Evolutionary conservation across 371 early-diverging fungal species (phyloP).

Genomic region (Mucor irregularis): DNA sequence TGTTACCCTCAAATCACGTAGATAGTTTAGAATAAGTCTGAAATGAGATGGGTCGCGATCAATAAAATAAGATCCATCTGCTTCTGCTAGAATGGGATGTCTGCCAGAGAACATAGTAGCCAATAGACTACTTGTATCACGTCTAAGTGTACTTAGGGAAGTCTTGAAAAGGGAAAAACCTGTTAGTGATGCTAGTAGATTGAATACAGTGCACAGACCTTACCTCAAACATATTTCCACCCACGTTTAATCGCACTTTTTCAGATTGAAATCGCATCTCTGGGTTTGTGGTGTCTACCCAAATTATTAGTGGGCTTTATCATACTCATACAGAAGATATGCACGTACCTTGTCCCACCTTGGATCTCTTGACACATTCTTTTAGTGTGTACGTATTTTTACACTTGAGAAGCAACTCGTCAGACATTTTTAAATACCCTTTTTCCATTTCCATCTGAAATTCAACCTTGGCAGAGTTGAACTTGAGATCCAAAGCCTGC

Average conservation of each 20-base stretch:
- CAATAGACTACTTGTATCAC: slow-evolving; percentile 36
- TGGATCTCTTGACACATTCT: neutral
- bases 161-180: slow-evolving; percentile 19
- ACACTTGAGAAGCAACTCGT: slow-evolving; percentile 25
- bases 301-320: slow-evolving; percentile 2
- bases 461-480: slow-evolving; percentile 22
- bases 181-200: neutral
- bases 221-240: slow-evolving; percentile 41
- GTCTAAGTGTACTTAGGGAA: slow-evolving; percentile 33
- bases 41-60: slow-evolving; percentile 43
- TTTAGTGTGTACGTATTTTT: slow-evolving; percentile 16
- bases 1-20: slow-evolving; percentile 33
- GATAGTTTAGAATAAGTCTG: slow-evolving; percentile 37
- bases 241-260: slow-evolving; percentile 41
- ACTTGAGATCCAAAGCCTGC: slow-evolving; percentile 25
- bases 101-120: slow-evolving; percentile 49
- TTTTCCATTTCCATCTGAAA: slow-evolving; percentile 26
- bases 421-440: slow-evolving; percentile 29
- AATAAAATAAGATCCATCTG: slow-evolving; percentile 46
- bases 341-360: neutral
- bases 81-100: slow-evolving; percentile 29
- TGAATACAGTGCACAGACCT: neutral
- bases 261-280: slow-evolving; percentile 19
- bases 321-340: neutral
- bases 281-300: neutral